Base-by-base conservation (phyloP, 2,329 filamentous ascomycete genomes). In the Pyrenophora graminea region DNA sequence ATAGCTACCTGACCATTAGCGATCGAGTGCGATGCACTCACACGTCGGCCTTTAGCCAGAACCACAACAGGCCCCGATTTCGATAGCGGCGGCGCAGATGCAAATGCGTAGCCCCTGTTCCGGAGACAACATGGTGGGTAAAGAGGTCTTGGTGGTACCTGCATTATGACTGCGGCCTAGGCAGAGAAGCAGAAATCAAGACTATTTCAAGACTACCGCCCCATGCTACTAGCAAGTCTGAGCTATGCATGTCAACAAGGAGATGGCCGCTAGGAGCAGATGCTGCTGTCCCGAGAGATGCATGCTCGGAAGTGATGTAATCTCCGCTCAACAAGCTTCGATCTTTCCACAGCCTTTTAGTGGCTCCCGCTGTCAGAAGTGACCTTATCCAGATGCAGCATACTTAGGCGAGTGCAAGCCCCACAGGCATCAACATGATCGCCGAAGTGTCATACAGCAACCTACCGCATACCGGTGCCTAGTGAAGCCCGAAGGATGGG, bases 361-460 rank as follows among this genome's bases (percentile, higher is more conserved):
- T 45, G 47, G 47, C 41, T 50, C 36, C 40, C 47, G 47, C 47
- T 50, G 40, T 50, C 47, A 50, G 27, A 43, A 34, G 41, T 36
- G 40, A 34, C 36, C 47, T 40, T 50, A 45, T 45, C 40, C 36
- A 34, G 19, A 45, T 38, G 40, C 41, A 39, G 41, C 30, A 42
- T 25, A 39, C 30, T 39, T 34, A 45, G 47, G 36, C 41, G 41
- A 39, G 37, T 27, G 30, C 21, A 21, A 23, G 23, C 6, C 30
- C 47, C 19, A 30, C 32, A 27, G 15, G 36, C 30, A 17, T 38
- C 27, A 39, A 34, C 13, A 45, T 17, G 40, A 49, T 45, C 27
- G 47, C 34, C 47, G 27, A 44, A 39, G 34, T 39, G 34, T 31
- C 40, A 45, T 44, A 49, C 39, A 44, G n/a, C 19, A 18, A 45